Evolutionary conservation across 1,284 basidiomycete genomes (phyloP).

Genomic region (Xanthoconium separans): DNA sequence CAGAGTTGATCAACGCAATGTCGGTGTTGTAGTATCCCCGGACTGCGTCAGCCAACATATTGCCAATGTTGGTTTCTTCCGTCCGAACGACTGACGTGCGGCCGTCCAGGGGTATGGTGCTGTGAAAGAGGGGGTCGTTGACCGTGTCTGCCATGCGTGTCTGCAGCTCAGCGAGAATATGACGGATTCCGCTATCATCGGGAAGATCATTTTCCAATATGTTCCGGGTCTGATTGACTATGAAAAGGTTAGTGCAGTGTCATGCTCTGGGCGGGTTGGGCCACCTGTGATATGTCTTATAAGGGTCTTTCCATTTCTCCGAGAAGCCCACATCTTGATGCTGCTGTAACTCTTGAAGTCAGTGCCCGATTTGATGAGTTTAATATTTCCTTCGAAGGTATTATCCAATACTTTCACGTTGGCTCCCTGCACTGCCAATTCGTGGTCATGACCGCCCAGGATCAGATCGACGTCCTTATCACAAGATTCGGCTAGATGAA

Average conservation of each 20-base stretch:
- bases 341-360: constrained; percentile 6
- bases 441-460: constrained; percentile 12
- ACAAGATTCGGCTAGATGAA: constrained; percentile 2
- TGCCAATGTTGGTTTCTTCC: constrained; percentile 4
- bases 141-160: not conserved
- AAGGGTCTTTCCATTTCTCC: not conserved
- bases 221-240: constrained; percentile 10
- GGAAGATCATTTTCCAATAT: not conserved
- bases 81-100: constrained; percentile 4
- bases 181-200: constrained; percentile 8
- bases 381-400: constrained; percentile 7
- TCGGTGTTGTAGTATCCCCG: constrained; percentile 24
- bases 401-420: not conserved
- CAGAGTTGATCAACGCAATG: constrained; percentile 6
- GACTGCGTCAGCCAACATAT: constrained; percentile 15
- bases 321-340: constrained; percentile 8
- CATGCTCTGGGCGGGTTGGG: not conserved
- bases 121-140: constrained; percentile 4
- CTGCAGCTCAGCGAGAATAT: not conserved
- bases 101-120: constrained; percentile 7
- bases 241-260: not conserved
- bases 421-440: constrained; percentile 12
- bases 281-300: constrained; percentile 4
- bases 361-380: constrained; percentile 7
- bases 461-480: constrained; percentile 9